These are phyloP conservation scores for Syzygium jambos DNA, from an alignment of 345 rosid genomes.

Conservation along the genomic window DNA sequence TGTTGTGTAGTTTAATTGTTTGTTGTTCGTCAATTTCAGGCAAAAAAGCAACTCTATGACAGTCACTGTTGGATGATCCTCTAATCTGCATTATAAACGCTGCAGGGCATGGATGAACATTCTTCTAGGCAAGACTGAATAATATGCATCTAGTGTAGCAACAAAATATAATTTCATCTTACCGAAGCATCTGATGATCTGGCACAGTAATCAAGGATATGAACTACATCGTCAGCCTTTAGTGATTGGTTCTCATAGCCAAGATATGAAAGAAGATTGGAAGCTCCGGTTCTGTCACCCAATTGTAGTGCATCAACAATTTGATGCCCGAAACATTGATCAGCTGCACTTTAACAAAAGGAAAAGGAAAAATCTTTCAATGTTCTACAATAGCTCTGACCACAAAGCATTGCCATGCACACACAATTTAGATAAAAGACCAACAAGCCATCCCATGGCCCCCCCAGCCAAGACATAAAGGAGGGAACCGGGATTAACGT, in stretches of 20 bases:
- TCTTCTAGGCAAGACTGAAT: background rate
- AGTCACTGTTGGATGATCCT: background rate
- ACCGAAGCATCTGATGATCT: slow-evolving; percentile 68
- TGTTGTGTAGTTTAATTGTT: background rate
- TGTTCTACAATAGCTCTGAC: background rate
- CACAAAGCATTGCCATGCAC: background rate
- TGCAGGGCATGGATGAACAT: background rate
- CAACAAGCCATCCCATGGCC: background rate
- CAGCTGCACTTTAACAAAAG: slow-evolving; percentile 13
- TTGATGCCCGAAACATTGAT: slow-evolving; percentile 26
- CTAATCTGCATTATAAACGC: background rate
- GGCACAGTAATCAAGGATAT: slow-evolving; percentile 57
- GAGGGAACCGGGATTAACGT: background rate
- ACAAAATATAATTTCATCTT: slow-evolving; percentile 14
- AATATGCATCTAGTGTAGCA: background rate
- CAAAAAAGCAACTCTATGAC: background rate
- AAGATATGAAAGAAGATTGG: slow-evolving; percentile 44
- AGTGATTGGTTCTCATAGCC: slow-evolving; percentile 16
- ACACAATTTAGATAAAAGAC: background rate
- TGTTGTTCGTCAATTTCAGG: background rate
- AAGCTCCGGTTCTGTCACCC: slow-evolving; percentile 64
- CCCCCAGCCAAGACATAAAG: background rate
- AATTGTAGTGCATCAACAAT: slow-evolving; percentile 52
- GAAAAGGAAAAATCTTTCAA: background rate
- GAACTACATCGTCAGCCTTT: slow-evolving; percentile 33